A percentile compares a stretch with the other conserved stretches of the same genome.
phyloP scores from a whole-genome alignment of 805 yeast genomes.

The Saccharomyces jurei region DNA sequence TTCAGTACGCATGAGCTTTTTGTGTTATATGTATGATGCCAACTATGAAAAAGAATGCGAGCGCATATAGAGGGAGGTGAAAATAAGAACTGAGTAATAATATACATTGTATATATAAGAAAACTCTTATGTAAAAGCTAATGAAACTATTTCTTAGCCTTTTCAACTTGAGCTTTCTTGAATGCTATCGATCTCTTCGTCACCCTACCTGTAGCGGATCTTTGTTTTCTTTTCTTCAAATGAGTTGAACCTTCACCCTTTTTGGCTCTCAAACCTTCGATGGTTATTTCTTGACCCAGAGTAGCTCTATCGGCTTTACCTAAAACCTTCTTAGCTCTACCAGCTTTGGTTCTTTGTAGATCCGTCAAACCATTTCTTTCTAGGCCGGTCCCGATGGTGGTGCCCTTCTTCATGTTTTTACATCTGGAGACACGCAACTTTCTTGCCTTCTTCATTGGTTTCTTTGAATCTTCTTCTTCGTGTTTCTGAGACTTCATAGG shows the following conservation, averaged over 20 bases:
- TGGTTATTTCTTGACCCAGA: conserved; percentile 44
- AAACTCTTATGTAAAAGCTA: background rate
- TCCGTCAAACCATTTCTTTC: conserved; percentile 38
- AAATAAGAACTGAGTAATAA: background rate
- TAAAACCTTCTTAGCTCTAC: conserved; percentile 67
- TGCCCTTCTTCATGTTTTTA: conserved; percentile 34
- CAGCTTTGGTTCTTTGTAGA: conserved; percentile 65
- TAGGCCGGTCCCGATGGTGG: conserved; percentile 8
- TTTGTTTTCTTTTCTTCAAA: conserved; percentile 44
- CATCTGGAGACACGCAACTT: conserved; percentile 72
- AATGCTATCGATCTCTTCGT: conserved; percentile 39
- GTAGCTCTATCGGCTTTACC: conserved; percentile 75
- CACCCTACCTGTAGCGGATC: conserved; percentile 41
- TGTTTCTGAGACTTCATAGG: conserved; percentile 36
- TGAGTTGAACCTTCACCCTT: conserved; percentile 59
- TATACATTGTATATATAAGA: background rate
- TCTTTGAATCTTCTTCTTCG: conserved; percentile 5
- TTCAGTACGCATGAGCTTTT: background rate
- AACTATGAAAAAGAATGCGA: background rate
- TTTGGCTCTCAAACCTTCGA: conserved; percentile 74
- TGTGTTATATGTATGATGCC: background rate
- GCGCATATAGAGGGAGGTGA: background rate
- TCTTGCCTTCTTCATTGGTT: conserved; percentile 35
- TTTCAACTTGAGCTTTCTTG: conserved; percentile 25
- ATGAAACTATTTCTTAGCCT: conserved; percentile 1